A percentile compares a stretch with the other conserved stretches of the same genome.
Conservation (phyloP, 2,329 filamentous ascomycete species). For the Exophiala bonariae region DNA sequence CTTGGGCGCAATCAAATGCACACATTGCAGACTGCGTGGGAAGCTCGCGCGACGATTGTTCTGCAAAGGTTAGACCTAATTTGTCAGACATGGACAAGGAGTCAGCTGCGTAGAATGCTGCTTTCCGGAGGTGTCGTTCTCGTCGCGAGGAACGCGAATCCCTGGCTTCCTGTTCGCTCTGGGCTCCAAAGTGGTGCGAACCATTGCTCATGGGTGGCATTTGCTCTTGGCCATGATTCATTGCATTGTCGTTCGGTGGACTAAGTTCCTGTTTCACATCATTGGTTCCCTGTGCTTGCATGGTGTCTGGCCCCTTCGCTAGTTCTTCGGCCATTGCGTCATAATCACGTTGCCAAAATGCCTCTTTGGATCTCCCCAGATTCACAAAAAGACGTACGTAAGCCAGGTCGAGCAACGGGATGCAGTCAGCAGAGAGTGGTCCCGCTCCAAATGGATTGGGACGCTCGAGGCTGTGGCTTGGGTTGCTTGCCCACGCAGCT, state of each 20-base stretch:
- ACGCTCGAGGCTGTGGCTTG: conserved; percentile 77
- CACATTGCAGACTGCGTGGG: conserved; percentile 90
- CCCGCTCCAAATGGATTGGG: conserved; percentile 81
- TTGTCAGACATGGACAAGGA: conserved; percentile 87
- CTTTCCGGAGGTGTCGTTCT: conserved; percentile 85
- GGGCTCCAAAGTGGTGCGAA: conserved; percentile 29
- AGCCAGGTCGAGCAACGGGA: conserved; percentile 85
- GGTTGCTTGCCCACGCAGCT: conserved; percentile 83
- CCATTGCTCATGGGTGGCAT: conserved; percentile 31
- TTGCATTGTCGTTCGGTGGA: conserved; percentile 32
- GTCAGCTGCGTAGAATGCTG: conserved; percentile 93
- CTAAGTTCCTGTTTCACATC: conserved; percentile 25
- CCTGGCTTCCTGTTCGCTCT: conserved; percentile 6
- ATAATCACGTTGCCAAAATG: conserved; percentile 92
- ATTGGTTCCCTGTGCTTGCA: conserved; percentile 63
- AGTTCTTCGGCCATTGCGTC: conserved; percentile 88
- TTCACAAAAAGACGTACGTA: conserved; percentile 93
- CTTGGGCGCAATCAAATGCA: conserved; percentile 89
- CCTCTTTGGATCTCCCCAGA: conserved; percentile 86
- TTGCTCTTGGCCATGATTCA: conserved; percentile 45
- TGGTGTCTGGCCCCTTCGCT: conserved; percentile 72
- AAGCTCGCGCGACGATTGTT: conserved; percentile 79
- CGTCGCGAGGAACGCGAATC: conserved; percentile 62
- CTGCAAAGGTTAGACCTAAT: conserved; percentile 79
- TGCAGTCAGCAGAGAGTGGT: conserved; percentile 83